Evolutionary conservation across 495 filamentous ascomycete species (phyloP), one percentile per base, ranked within the genome.

Genomic region (Neurospora terricola): DNA sequence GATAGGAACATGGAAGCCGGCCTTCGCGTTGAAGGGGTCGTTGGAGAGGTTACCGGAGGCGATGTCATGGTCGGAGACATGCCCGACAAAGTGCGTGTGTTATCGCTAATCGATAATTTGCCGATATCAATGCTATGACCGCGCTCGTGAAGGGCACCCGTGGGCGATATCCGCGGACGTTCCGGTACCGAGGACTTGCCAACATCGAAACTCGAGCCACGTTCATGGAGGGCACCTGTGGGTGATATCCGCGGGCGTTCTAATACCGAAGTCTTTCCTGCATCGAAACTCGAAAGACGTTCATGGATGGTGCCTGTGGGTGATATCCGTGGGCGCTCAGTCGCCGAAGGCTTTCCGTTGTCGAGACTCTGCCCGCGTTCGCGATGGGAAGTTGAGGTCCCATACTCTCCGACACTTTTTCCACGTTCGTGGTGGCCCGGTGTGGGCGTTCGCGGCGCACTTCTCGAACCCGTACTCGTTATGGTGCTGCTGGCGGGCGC

Each of bases 1-100:
- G 85, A 84, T 66, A 89, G 76, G 7, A 87, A 74, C 85, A 89
- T 86, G 5, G 86, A 88, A 38, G 81, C 85, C 18, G 86, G 86
- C 4, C 86, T 88, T 23, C 87, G 79, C 38, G 82, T 81, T 10
- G 81, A 77, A 30, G 80, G 81, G 21, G 84, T 75, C 23, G 80
- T 76, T 10, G 76, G 76, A 40, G 76, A 75, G 10, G 74, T 76
- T 4, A 23, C 43, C 39, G 70, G 30, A 39, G 38, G 43, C 23
- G 70, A 71, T 43, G 38, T 40, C 70, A 48, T 9, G 23, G 69
- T 70, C 21, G 23, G 62, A 27, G 69, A 80, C 8, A 80, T 77
- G 21, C 78, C 75, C 14, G 82, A 80, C 11, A 81, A 83, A 18
- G 79, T 75, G 11, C 70, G 74, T 54, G 75, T 81, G 70, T 77